Evolutionary conservation across 1,284 basidiomycete genomes (phyloP).

Genomic region (Ustilago loliicola): DNA sequence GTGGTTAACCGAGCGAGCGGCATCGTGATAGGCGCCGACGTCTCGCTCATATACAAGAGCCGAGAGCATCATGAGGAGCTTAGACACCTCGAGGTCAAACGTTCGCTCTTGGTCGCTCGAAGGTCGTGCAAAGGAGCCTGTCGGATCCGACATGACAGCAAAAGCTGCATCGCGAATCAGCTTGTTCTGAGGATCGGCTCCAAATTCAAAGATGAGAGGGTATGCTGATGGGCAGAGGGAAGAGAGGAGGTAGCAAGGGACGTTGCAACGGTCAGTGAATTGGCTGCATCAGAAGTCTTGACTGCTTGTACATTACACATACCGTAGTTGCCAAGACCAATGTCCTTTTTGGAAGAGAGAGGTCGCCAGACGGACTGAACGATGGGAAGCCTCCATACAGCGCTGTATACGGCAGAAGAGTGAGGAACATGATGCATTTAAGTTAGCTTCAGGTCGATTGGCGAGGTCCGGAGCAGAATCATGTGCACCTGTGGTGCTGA

Average conservation of each 20-base stretch:
- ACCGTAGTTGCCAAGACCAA: slow-evolving; percentile 47
- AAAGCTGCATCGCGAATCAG: slow-evolving; percentile 62
- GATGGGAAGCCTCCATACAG: slow-evolving; percentile 33
- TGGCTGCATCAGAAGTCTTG: background rate
- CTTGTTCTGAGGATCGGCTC: slow-evolving; percentile 44
- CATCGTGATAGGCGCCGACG: slow-evolving; percentile 20
- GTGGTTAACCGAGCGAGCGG: slow-evolving; percentile 16
- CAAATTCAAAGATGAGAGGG: slow-evolving; percentile 69
- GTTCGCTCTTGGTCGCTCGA: slow-evolving; percentile 45
- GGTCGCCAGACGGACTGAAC: slow-evolving; percentile 35
- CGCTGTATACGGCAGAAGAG: slow-evolving; percentile 13
- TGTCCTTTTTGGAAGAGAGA: slow-evolving; percentile 12
- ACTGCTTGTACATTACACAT: background rate
- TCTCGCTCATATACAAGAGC: slow-evolving; percentile 54
- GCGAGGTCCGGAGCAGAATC: background rate
- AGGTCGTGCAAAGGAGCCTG: slow-evolving; percentile 14
- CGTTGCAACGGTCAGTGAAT: background rate
- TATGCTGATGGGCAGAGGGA: slow-evolving; percentile 52
- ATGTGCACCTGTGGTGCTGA: background rate
- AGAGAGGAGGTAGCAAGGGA: background rate
- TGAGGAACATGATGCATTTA: background rate
- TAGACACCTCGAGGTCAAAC: slow-evolving; percentile 57
- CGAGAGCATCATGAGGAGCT: slow-evolving; percentile 46
- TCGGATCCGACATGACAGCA: slow-evolving; percentile 50
- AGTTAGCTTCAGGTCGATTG: background rate